Evolutionary conservation across 164 flowering plant species (phyloP), one percentile per base, ranked within the genome.

Genomic region (Aristolochia californica): DNA sequence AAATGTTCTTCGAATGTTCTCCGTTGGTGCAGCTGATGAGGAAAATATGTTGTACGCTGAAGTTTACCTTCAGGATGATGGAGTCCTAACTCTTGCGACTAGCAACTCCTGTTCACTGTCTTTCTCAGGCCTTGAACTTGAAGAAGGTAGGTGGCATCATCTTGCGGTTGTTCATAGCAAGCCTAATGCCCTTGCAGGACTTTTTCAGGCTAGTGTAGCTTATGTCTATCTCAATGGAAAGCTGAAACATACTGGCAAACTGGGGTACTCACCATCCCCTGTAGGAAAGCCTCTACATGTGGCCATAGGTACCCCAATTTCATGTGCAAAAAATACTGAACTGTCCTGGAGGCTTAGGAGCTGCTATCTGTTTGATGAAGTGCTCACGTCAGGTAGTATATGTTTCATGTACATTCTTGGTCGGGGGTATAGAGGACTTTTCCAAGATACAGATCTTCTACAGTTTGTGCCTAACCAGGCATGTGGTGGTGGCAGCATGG

Each of bases 401-500:
- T 90, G 87, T 74, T 88, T 94, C 70, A 94, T 90, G 96, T 94
- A 90, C 69, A 84, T 94, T 65, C 94, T 94, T 65, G 99, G 99
- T 57, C 77, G 95, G 80, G 97, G 95, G 27, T 94, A 94, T 51
- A 80, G 88, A 73, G 99, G 99, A n/a, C 87, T 94, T 48, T 94
- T 86, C 67, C 99, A 90, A 74, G 99, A 94, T 65, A 76, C 94
- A 34, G 78, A 86, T 71, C 82, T 94, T 63, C 68, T 90, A 62
- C 88, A 74, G 15, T 94, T 94, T 79, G 99, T 94, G 43, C 96
- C 96, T 44, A 84, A 90, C 63, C 93, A 88, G 76, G 96, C 99
- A 51, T 90, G 97, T 78, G 95, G 97, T 63, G 99, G 99, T 63
- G 99, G 93, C 56, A 84, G 81, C 66, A 94, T 94, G 99, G 93